These are phyloP conservation scores for Triticum turgidum DNA, from an alignment of 176 grass and related monocot genomes.

Conservation along the genomic window DNA sequence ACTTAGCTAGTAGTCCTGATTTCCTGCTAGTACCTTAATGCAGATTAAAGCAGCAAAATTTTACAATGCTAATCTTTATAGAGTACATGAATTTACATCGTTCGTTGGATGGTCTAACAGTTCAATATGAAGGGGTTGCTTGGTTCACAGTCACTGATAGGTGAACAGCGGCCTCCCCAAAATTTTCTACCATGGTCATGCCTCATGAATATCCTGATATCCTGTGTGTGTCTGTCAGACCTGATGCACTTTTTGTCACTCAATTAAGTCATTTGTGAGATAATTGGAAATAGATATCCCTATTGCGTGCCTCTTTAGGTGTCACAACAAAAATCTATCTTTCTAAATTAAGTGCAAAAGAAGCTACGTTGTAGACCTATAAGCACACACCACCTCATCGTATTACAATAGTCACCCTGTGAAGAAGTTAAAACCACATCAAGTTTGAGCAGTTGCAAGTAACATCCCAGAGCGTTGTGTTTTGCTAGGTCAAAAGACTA, in stretches of 20 bases:
- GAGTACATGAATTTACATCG: background rate
- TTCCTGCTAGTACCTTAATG: background rate
- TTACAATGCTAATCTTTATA: background rate
- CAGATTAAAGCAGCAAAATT: background rate
- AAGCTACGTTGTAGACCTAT: background rate
- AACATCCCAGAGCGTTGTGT: background rate
- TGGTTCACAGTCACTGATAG: background rate
- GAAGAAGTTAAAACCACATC: background rate
- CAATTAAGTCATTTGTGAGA: background rate
- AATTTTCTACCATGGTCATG: background rate
- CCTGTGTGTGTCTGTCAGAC: background rate
- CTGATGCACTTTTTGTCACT: background rate
- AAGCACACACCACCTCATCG: background rate
- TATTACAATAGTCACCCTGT: background rate
- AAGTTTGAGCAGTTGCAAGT: background rate
- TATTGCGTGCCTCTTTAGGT: background rate
- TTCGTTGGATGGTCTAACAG: background rate
- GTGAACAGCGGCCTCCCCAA: background rate
- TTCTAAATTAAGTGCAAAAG: background rate
- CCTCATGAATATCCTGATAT: constrained; percentile 6
- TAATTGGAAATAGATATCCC: background rate
- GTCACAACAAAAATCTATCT: background rate
- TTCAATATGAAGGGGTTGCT: background rate
- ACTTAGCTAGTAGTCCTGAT: background rate
- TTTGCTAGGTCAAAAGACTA: background rate